Conservation (phyloP, 768 basidiomycete genomes). For the Mycena floridula region DNA sequence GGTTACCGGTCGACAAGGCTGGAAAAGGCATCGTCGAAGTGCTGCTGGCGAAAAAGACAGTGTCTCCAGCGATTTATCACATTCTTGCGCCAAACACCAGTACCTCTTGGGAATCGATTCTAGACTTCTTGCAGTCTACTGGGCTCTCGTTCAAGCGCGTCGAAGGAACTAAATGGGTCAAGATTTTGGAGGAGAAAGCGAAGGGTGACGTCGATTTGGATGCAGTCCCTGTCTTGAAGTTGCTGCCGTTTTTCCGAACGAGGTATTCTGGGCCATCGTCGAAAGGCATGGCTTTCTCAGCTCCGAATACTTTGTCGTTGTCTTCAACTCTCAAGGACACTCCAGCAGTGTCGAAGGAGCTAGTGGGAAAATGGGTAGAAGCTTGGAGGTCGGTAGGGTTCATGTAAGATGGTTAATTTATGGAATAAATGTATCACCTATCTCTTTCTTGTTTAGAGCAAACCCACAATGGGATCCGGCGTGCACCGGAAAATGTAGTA, state of each 20-base stretch:
- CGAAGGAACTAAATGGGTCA: conserved; percentile 28
- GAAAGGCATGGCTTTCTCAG: conserved; percentile 28
- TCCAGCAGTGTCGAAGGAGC: conserved; percentile 21
- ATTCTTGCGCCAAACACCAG: conserved; percentile 28
- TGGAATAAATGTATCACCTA: too few species aligned
- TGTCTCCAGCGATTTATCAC: conserved; percentile 22
- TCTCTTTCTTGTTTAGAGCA: too few species aligned
- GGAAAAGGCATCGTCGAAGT: conserved; percentile 42
- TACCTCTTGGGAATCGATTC: conserved; percentile 31
- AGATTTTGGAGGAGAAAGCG: conserved; percentile 27
- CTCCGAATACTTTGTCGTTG: conserved; percentile 22
- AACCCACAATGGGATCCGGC: too few species aligned
- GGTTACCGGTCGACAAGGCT: conserved; percentile 50
- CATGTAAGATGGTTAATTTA: too few species aligned
- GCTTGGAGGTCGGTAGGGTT: conserved; percentile 38
- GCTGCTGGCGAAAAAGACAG: conserved; percentile 14
- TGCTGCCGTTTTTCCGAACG: conserved; percentile 28
- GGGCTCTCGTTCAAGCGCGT: conserved; percentile 35
- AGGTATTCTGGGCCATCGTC: conserved; percentile 16
- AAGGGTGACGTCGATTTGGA: too few species aligned
- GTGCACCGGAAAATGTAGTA: too few species aligned
- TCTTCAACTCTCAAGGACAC: conserved; percentile 25
- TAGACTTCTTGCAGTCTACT: conserved; percentile 28
- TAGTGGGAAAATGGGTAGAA: conserved; percentile 35
- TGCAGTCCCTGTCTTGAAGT: too few species aligned